Evolutionary conservation across 2,329 filamentous ascomycete genomes (phyloP).

Genomic region (Massarina eburnea): DNA sequence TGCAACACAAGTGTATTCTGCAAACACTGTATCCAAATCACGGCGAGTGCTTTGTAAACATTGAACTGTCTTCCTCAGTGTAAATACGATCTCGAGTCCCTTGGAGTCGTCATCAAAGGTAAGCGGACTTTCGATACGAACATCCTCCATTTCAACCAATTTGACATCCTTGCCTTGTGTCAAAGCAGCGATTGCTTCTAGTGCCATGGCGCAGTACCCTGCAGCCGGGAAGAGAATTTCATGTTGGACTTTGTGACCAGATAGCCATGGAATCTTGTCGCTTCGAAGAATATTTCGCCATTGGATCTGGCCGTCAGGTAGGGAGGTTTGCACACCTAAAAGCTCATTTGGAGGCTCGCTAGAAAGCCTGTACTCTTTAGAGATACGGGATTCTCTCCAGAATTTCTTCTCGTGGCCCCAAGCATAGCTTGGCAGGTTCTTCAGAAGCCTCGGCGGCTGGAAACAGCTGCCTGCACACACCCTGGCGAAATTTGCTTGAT

Average conservation of each 20-base stretch:
- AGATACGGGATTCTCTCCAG: not conserved
- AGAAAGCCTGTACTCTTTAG: not conserved
- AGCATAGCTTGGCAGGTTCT: slow-evolving; percentile 27
- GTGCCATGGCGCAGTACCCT: slow-evolving; percentile 47
- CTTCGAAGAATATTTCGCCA: slow-evolving; percentile 17
- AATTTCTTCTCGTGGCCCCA: slow-evolving; percentile 28
- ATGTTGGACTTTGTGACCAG: slow-evolving; percentile 17
- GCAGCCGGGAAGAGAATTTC: slow-evolving; percentile 49
- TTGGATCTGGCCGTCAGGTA: slow-evolving; percentile 1
- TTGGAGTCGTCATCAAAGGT: no score
- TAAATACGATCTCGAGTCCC: not conserved
- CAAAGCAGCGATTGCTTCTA: slow-evolving; percentile 18
- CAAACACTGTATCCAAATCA: no score
- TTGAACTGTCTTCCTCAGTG: not conserved
- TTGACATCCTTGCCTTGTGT: no score
- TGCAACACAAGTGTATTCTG: no score
- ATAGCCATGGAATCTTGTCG: slow-evolving; percentile 14
- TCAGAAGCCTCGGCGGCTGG: not conserved
- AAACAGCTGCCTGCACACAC: not conserved
- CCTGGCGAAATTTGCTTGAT: slow-evolving; percentile 20
- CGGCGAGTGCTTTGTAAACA: no score
- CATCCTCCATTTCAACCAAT: no score
- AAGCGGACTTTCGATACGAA: no score
- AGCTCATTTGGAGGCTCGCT: slow-evolving; percentile 5
- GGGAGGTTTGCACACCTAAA: slow-evolving; percentile 3